Base-by-base conservation (phyloP, 345 rosid species). In the Physaria fendleri region DNA sequence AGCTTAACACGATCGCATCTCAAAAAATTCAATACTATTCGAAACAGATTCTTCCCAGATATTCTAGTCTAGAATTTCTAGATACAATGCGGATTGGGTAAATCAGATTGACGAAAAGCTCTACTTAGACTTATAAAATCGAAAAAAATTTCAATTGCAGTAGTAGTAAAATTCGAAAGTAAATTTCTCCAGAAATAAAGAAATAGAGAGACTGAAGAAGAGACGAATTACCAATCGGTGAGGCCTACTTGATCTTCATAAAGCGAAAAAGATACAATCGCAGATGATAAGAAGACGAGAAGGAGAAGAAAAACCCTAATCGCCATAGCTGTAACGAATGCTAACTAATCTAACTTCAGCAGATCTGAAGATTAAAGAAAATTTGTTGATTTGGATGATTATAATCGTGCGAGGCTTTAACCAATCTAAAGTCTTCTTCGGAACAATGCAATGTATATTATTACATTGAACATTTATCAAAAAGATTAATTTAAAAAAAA, bases 201-300 rank as follows among this genome's bases (percentile, higher is more conserved):
- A 48, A 29, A 17, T n/a, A 15, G 37, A 61, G 34, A 27, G 28
- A 47, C 61, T 10, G 40, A 64, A 49, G 69, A 35, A 32, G 40
- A 45, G 32, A 18, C 7, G 56, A 53, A 65, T 24, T 64, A 87
- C 99, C 99, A 93, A 62, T 93, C 99, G 84, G 79, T 79, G 76
- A 89, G 95, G 43, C 97, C 99, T 29, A 76, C 95, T 82, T 93
- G 95, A 79, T 89, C 99, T 74, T 87, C 99, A 61, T 78, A 89
- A 34, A 89, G 89, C 30, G 95, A 82, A 29, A 73, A 64, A 75
- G 73, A 41, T 17, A 72, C 65, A 48, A 43, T 53, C 4, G 73
- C 35, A 17, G 77, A 64, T 30, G 88, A 87, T 28, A 78, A 15
- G 39, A 83, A 55, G 11, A 79, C 6, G 13, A 85, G 27, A 15